Percentiles rank a stretch among this genome's conserved stretches.
These are phyloP conservation scores for Podospora sp. DNA, from an alignment of 495 filamentous ascomycete genomes.

Conservation along the genomic window DNA sequence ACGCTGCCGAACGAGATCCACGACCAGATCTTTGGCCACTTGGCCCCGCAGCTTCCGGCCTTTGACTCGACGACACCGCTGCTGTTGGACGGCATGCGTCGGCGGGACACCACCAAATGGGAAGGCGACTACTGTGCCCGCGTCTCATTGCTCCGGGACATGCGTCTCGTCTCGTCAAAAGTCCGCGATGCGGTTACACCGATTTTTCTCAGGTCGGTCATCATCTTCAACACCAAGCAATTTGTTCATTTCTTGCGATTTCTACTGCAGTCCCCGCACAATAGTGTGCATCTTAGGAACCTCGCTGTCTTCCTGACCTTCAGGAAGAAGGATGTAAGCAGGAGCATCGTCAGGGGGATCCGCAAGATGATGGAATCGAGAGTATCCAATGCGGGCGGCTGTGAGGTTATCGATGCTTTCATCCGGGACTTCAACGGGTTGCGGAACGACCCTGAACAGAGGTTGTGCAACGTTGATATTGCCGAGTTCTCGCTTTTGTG, in stretches of 20 bases:
- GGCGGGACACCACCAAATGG: neutral
- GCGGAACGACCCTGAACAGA: neutral
- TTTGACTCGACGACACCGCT: neutral
- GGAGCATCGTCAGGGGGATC: neutral
- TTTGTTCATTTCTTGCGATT: constrained; percentile 5
- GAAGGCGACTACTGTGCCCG: neutral
- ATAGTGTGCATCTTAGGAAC: neutral
- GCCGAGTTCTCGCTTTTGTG: constrained; percentile 1
- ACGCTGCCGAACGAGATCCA: neutral
- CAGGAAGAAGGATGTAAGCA: constrained; percentile 2
- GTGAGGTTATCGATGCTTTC: neutral
- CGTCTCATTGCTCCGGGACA: constrained; percentile 1
- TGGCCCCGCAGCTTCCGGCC: constrained; percentile 1
- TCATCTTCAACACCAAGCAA: neutral
- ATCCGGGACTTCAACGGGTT: neutral
- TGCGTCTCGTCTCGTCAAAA: neutral
- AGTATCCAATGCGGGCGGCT: neutral
- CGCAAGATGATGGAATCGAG: neutral
- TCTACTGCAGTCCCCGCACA: constrained; percentile 1
- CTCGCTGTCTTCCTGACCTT: constrained; percentile 5
- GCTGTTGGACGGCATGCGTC: neutral
- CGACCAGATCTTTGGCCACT: constrained; percentile 5
- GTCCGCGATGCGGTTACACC: constrained; percentile 8
- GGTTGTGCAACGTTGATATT: neutral
- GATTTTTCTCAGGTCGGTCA: constrained; percentile 1